Evolutionary conservation across 1,284 basidiomycete species (phyloP).

Genomic region (Apiotrichum montevideense): DNA sequence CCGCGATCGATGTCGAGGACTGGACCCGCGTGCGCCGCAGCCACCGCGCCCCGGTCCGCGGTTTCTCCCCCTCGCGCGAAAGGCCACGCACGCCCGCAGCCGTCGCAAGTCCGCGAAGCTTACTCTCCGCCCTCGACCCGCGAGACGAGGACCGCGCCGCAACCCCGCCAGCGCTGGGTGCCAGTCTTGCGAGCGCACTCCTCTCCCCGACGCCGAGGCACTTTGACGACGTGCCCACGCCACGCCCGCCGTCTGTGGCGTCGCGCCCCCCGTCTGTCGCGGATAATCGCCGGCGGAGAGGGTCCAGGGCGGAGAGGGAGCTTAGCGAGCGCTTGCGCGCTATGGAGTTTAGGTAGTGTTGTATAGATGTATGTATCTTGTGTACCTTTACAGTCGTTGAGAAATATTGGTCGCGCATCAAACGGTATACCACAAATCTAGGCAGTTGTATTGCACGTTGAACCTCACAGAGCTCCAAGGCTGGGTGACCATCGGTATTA

Average conservation of each 20-base stretch:
- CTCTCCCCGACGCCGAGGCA: neutral
- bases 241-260: constrained; percentile 5
- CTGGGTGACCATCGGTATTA: too few species aligned
- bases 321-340: constrained; percentile 31
- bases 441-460: too few species aligned
- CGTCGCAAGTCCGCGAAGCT: neutral
- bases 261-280: neutral
- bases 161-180: neutral
- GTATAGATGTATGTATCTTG: neutral
- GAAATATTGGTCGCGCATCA: too few species aligned
- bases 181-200: neutral
- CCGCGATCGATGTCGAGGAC: neutral
- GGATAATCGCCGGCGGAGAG: constrained; percentile 10
- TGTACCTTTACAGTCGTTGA: too few species aligned
- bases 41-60: neutral
- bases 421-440: too few species aligned
- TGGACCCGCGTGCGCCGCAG: neutral
- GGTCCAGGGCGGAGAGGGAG: constrained; percentile 29
- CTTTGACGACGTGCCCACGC: neutral
- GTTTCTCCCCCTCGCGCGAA: neutral
- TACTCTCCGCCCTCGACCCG: neutral
- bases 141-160: neutral
- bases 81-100: neutral
- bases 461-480: too few species aligned
- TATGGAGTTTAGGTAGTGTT: constrained; percentile 5